Evolutionary conservation across 345 rosid species (phyloP), one percentile per base, ranked within the genome.

Genomic region (Nephelium lappaceum): DNA sequence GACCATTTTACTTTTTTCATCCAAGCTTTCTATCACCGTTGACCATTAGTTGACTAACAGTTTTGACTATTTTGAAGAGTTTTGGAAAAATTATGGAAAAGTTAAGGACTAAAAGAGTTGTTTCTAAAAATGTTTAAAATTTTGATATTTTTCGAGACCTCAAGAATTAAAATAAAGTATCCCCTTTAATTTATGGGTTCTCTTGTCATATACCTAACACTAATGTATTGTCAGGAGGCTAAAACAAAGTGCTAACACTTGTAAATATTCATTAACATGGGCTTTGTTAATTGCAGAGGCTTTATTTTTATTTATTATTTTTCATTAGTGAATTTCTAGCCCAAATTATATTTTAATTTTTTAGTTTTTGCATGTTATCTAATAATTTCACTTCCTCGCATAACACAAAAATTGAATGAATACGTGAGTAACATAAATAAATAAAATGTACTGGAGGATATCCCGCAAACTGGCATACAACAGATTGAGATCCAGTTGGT

Each of bases 161-260:
- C n/a, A n/a, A n/a, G n/a, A n/a, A n/a, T n/a, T n/a, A n/a, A n/a
- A n/a, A n/a, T n/a, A n/a, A n/a, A n/a, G n/a, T n/a, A n/a, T n/a
- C n/a, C n/a, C n/a, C n/a, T n/a, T n/a, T n/a, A n/a, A n/a, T n/a
- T n/a, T n/a, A n/a, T n/a, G 12, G 4, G 24, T 65, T 63, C 31
- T 73, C 61, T 2, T 69, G 38, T 27, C 11, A 19, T 27, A 39
- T 14, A 51, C 5, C 31, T 67, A 41, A 12, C 11, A 11, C n/a
- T 68, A 51, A 31, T 71, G 42, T 79, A 23, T 71, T 78, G 70
- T 69, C 43, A 15, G 66, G 65, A 66, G 71, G 74, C 58, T 11
- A 77, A 67, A 31, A 55, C 36, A 67, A 67, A 68, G 41, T 68
- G 36, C 67, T 76, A 76, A 53, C 19, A 76, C 3, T 39, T 53